Percentiles rank a stretch among this genome's conserved stretches.
Evolutionary conservation across 352 stramenopile species (phyloP).

Genomic region (Pythium dissotocum): DNA sequence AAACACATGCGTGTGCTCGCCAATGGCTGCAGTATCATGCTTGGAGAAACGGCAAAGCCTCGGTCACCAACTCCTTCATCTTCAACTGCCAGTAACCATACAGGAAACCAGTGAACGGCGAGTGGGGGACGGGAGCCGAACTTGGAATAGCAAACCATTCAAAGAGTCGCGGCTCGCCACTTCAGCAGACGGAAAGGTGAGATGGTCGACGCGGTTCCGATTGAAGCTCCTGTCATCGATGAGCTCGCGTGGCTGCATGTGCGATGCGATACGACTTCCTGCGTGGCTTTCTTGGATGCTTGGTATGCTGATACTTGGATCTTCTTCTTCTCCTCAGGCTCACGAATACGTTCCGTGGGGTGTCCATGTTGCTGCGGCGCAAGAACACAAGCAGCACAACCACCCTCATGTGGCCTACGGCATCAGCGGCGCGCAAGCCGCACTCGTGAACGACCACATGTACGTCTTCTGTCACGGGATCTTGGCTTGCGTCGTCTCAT

Average conservation of each 20-base stretch:
- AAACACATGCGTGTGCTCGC: conserved; percentile 64
- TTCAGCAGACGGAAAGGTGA: neutral
- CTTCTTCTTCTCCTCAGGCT: conserved; percentile 27
- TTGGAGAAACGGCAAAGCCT: conserved; percentile 22
- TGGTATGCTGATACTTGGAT: neutral
- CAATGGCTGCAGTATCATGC: conserved; percentile 80
- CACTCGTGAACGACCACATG: conserved; percentile 50
- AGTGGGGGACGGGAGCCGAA: neutral
- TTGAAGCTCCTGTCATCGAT: neutral
- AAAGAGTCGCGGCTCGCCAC: conserved; percentile 27
- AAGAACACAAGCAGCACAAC: conserved; percentile 19
- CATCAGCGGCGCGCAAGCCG: conserved; percentile 28
- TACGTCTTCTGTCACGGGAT: conserved; percentile 23
- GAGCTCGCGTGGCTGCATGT: conserved; percentile 30
- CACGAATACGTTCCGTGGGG: conserved; percentile 48
- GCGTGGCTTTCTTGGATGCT: too few species aligned
- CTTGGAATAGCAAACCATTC: neutral
- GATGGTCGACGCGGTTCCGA: conserved; percentile 4
- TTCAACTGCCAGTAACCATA: neutral
- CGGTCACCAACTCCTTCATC: conserved; percentile 3
- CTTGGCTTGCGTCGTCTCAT: neutral
- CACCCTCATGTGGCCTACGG: conserved; percentile 14
- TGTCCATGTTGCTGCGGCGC: conserved; percentile 34
- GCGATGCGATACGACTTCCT: neutral
- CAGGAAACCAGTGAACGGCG: neutral